Conservation (phyloP, 768 basidiomycete species). For the Leucocoprinus birnbaumii region DNA sequence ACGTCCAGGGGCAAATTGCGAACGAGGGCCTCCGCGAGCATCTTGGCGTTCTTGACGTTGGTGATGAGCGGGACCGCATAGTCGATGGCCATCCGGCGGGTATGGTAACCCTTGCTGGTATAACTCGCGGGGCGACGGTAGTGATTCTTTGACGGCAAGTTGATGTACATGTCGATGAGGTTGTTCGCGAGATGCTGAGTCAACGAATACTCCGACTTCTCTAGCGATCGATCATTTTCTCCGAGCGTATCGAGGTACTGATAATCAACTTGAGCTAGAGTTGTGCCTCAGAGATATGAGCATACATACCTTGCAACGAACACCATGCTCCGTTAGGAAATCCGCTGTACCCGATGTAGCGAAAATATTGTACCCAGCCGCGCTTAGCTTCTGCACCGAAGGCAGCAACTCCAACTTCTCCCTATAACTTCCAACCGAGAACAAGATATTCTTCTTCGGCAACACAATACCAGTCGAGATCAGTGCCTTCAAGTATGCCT, state of each 20-base stretch:
- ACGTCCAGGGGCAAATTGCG: conserved; percentile 90
- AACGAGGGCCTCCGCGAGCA: conserved; percentile 90
- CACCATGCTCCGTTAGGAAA: conserved; percentile 94
- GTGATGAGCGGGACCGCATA: conserved; percentile 97
- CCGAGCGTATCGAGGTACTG: conserved; percentile 89
- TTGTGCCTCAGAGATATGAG: neutral
- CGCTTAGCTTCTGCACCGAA: conserved; percentile 91
- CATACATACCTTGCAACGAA: conserved; percentile 82
- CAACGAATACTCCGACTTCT: conserved; percentile 97
- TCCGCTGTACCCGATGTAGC: conserved; percentile 97
- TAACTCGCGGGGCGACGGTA: conserved; percentile 97
- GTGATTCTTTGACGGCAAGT: conserved; percentile 96
- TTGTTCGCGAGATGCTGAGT: conserved; percentile 96
- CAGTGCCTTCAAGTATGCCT: conserved; percentile 96
- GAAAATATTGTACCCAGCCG: conserved; percentile 93
- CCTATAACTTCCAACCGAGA: conserved; percentile 95
- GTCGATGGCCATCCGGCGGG: conserved; percentile 98
- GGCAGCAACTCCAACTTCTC: conserved; percentile 97
- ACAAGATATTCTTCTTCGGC: conserved; percentile 96
- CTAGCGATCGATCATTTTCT: conserved; percentile 68
- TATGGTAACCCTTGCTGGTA: conserved; percentile 93
- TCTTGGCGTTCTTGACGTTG: conserved; percentile 97
- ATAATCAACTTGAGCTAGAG: conserved; percentile 3
- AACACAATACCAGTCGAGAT: conserved; percentile 94
- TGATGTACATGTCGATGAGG: conserved; percentile 99